Base-by-base conservation (phyloP, 2,329 filamentous ascomycete genomes). In the Paraphaeosphaeria sporulosa region DNA sequence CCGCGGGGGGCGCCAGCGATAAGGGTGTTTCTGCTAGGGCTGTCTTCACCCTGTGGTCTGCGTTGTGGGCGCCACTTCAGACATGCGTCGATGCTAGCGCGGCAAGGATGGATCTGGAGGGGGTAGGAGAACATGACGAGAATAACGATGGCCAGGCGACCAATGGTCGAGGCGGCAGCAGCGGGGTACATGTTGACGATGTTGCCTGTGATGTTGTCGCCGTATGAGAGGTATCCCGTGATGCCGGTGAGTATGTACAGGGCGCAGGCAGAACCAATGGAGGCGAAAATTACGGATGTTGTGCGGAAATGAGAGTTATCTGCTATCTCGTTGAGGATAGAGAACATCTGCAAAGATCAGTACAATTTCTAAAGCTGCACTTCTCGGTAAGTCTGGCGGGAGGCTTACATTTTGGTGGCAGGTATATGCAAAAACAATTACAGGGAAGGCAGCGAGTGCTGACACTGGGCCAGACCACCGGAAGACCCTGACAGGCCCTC, bases 401-500 rank as follows among this genome's bases (percentile, higher is more conserved):
- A 21, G 49, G 74, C 87, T 66, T 81, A 95, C 92, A 76, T 99
- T 99, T 74, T 99, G 95, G 78, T 99, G 95, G 76, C 95, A 99
- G 1, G 95, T 99, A 77, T 98, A 99, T n/a, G 94, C 95, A 83
- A 99, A 99, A 2, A 99, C 92, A 58, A 98, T 94, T 55, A 99
- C 93, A 0, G 95, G 95, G 65, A 99, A 87, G 64, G 91, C 94
- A 68, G 92, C 93, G 55, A 99, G 83, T 7, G 91, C 89, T 38
- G 90, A 86, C 10, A 96, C 84, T 3, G 92, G 84, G 8, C 94
- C 92, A 46, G 88, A 90, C 90, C 93, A 97, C 63, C 87, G 82
- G 64, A 97, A 84, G 32, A 93, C 81, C 51, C 91, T 87, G 61
- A 99, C 87, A 10, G 89, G 86, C 13, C 92, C 90, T 55, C 92